phyloP scores from a whole-genome alignment of 2,329 filamentous ascomycete species.

The Xylaria sp. region DNA sequence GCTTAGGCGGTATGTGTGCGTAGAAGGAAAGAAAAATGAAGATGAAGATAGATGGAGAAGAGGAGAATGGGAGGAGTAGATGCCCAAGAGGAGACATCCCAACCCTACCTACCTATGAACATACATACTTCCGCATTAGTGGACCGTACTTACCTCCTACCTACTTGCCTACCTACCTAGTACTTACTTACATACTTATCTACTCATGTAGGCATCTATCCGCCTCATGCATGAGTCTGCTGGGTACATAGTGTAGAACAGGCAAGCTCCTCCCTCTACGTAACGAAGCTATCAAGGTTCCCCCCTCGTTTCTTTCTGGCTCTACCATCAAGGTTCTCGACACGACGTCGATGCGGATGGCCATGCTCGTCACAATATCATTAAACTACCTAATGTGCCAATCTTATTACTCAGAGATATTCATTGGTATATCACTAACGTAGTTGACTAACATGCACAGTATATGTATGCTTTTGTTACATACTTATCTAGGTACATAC shows the following conservation, averaged over 20 bases:
- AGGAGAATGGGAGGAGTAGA: not conserved
- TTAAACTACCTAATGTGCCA: not conserved
- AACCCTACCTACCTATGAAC: not conserved
- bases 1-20: not conserved
- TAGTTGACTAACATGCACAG: too few species aligned
- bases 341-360: not conserved
- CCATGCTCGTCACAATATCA: not conserved
- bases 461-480: too few species aligned
- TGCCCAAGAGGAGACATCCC: not conserved
- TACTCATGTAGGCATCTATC: not conserved
- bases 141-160: not conserved
- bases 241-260: too few species aligned
- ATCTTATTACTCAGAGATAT: too few species aligned
- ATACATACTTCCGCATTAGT: too few species aligned
- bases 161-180: too few species aligned
- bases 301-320: too few species aligned
- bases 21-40: not conserved
- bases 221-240: too few species aligned
- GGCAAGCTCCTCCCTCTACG: too few species aligned
- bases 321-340: conserved; percentile 31
- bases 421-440: too few species aligned
- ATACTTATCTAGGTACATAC: not conserved
- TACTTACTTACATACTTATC: not conserved
- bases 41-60: not conserved
- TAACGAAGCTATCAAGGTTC: too few species aligned